Evolutionary conservation across 2,329 filamentous ascomycete genomes (phyloP).

Genomic region (Tetracladium maxilliforme): DNA sequence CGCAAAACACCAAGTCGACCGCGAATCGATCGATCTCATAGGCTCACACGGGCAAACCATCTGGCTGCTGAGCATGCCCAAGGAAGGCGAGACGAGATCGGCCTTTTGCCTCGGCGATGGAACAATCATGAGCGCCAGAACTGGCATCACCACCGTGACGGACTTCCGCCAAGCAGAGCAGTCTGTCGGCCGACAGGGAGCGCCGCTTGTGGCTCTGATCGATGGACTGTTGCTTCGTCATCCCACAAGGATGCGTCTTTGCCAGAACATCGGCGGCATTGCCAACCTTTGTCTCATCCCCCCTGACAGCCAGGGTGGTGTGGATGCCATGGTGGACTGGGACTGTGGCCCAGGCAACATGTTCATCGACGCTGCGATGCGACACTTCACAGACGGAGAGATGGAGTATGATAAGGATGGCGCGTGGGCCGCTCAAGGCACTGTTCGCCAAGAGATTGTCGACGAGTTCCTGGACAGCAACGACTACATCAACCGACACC

Average conservation of each 20-base stretch:
- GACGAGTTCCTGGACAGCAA: constrained; percentile 13
- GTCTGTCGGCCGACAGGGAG: constrained; percentile 16
- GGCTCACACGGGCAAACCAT: constrained; percentile 14
- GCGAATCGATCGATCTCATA: constrained; percentile 15
- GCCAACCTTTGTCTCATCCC: constrained; percentile 15
- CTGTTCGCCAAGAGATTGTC: constrained; percentile 14
- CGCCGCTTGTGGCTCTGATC: constrained; percentile 14
- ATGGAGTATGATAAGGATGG: too few species aligned
- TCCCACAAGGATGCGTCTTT: constrained; percentile 14
- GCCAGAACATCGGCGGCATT: constrained; percentile 14
- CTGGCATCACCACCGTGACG: constrained; percentile 15
- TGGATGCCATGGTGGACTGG: constrained; percentile 17
- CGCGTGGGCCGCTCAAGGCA: too few species aligned
- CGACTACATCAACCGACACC: constrained; percentile 10
- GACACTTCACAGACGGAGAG: too few species aligned
- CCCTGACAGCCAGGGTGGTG: constrained; percentile 12
- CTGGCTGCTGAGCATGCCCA: constrained; percentile 12
- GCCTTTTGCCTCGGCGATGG: constrained; percentile 17
- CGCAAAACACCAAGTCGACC: constrained; percentile 12
- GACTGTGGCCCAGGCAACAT: constrained; percentile 15
- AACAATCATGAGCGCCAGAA: constrained; percentile 16
- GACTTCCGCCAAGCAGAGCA: constrained; percentile 17
- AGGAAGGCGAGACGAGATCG: constrained; percentile 13
- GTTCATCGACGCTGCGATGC: constrained; percentile 14
- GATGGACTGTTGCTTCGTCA: constrained; percentile 14